Conservation (phyloP, 176 grass and related monocot genomes). For the Musa troglodytarum region DNA sequence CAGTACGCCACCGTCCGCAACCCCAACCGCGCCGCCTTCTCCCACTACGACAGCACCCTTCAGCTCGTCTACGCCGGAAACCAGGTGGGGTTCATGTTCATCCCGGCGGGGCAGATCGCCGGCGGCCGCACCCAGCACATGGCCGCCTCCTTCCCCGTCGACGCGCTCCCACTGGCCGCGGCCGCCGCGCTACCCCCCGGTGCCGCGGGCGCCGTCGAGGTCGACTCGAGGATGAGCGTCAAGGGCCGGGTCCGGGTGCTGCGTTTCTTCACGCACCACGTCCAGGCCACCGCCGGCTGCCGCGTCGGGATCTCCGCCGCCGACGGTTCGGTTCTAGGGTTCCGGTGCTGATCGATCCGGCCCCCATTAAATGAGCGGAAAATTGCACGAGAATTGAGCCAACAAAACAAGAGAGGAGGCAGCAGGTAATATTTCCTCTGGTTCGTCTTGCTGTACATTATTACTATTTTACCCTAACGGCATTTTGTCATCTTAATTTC, state of each 20-base stretch:
- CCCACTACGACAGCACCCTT: constrained; percentile 87
- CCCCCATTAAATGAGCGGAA: too few relatives aligned
- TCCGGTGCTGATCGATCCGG: constrained; percentile 47
- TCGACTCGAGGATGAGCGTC: constrained; percentile 61
- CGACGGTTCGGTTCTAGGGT: constrained; percentile 57
- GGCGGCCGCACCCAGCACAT: constrained; percentile 50
- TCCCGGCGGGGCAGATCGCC: constrained; percentile 73
- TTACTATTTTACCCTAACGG: too few relatives aligned
- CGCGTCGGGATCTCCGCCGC: constrained; percentile 45
- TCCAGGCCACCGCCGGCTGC: constrained; percentile 56
- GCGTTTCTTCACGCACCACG: constrained; percentile 65
- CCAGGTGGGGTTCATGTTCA: constrained; percentile 67
- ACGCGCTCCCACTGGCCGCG: constrained; percentile 35
- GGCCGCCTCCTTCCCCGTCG: constrained; percentile 56
- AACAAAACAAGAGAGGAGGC: too few relatives aligned
- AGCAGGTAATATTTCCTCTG: too few relatives aligned
- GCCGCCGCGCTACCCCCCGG: not conserved
- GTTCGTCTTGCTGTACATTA: too few relatives aligned
- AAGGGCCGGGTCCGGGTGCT: constrained; percentile 72
- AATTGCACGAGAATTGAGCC: too few relatives aligned
- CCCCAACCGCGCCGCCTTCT: constrained; percentile 69
- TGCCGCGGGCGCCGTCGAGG: constrained; percentile 34
- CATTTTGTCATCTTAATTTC: too few relatives aligned
- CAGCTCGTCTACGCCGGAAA: constrained; percentile 62
- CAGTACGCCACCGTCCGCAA: constrained; percentile 63